phyloP scores from a whole-genome alignment of 345 rosid species.

The rapeseed (Brassica napus) region DNA sequence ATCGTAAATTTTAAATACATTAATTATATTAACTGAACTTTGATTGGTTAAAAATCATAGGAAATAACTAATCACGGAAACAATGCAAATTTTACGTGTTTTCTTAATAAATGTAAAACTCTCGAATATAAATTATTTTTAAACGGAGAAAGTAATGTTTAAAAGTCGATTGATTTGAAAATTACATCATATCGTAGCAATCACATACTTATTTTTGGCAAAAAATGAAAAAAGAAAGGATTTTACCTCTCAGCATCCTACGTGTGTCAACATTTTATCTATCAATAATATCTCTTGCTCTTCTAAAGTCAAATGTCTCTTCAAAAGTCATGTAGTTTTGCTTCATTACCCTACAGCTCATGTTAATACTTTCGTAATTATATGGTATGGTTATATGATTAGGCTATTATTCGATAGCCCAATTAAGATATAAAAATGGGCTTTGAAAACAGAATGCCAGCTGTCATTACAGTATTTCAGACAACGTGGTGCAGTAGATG shows the following conservation, averaged over 20 bases:
- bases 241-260: neutral
- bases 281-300: neutral
- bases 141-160: too few relatives aligned
- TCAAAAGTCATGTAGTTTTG: slow-evolving; percentile 16
- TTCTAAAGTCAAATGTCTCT: slow-evolving; percentile 29
- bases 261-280: too few relatives aligned
- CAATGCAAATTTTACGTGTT: too few relatives aligned
- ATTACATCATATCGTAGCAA: too few relatives aligned
- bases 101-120: too few relatives aligned
- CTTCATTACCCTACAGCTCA: slow-evolving; percentile 11
- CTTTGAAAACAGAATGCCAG: neutral
- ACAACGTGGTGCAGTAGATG: slow-evolving; percentile 29
- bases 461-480: neutral
- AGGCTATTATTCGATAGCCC: slow-evolving; percentile 21
- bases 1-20: too few relatives aligned
- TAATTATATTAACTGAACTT: too few relatives aligned
- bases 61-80: too few relatives aligned
- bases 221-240: neutral
- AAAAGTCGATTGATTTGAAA: too few relatives aligned
- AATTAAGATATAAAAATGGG: slow-evolving; percentile 21
- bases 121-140: too few relatives aligned
- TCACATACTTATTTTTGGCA: neutral
- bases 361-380: neutral
- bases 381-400: too few relatives aligned
- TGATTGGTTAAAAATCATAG: too few relatives aligned